Evolutionary conservation across 805 yeast species (phyloP), one percentile per base, ranked within the genome.

Genomic region (Saccharomycodes ludwigii): DNA sequence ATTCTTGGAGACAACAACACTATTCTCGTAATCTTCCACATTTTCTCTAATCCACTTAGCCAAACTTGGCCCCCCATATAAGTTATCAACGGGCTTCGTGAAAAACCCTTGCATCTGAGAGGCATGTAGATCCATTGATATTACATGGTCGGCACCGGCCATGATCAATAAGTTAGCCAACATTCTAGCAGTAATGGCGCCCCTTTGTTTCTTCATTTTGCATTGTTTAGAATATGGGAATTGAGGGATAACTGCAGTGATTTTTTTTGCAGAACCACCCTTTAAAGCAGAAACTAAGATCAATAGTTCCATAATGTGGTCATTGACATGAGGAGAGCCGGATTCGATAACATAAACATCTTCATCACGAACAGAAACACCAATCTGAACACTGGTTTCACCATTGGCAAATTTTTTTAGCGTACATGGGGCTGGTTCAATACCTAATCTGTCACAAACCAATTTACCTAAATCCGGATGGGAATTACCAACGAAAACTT

Each of bases 131-230:
- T 91, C 99, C 96, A 91, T 86, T 3, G 95, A 83, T 24, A 91
- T 88, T 36, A 91, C 93, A 58, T 91, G 99, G 58, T 91, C 97
- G 17, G 97, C 98, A 44, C 99, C 99, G 3, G 98, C 97, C 93
- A 91, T 93, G 36, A 85, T 75, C 40, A 91, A 64, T 50, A 91
- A 62, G 47, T 91, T 91, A 38, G 99, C 97, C 52, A 91, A 68
- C 97, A 91, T 82, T 53, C 97, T 73, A 11, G 98, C 98, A 4
- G 98, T 88, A 48, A 91, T 91, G 24, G 98, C 97, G 33, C 98
- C 98, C 59, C 99, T 69, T 54, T 91, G 97, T 57, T 85, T 91
- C 63, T 91, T 91, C 99, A 91, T 91, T 62, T 93, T 91, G 43
- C 88, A 76, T 59, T 91, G 99, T 57, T 88, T 81, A 9, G 96